These are phyloP conservation scores for Tilletia caries DNA, from an alignment of 1,284 basidiomycete species.

Conservation along the genomic window DNA sequence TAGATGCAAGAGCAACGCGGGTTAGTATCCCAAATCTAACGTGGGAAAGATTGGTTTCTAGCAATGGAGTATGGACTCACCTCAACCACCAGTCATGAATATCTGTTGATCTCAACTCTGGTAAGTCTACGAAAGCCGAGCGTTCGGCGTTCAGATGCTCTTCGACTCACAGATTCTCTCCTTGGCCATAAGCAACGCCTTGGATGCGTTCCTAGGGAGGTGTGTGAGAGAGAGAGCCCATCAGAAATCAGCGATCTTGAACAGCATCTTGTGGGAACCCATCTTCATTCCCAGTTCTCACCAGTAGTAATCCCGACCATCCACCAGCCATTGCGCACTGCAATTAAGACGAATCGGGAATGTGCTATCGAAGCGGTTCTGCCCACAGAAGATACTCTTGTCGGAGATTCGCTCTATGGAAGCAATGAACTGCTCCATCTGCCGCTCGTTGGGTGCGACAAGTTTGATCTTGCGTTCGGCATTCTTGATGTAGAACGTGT, in stretches of 20 bases:
- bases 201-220: conserved; percentile 2
- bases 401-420: conserved; percentile 79
- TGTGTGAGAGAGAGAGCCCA: neutral
- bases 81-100: conserved; percentile 13
- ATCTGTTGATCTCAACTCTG: neutral
- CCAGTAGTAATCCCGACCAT: conserved; percentile 64
- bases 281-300: neutral
- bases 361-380: conserved; percentile 83
- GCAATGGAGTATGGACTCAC: neutral
- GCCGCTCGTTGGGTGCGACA: conserved; percentile 82
- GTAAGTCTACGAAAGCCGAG: no score
- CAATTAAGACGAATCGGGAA: conserved; percentile 90
- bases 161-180: conserved; percentile 6
- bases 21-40: no score
- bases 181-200: conserved; percentile 11
- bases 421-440: conserved; percentile 97
- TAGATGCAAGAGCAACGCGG: no score
- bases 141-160: neutral
- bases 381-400: conserved; percentile 73
- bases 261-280: neutral
- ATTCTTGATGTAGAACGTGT: conserved; percentile 91
- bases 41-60: no score
- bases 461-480: conserved; percentile 84
- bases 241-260: neutral
- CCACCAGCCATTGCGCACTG: conserved; percentile 96